phyloP scores from a whole-genome alignment of 2,329 filamentous ascomycete genomes.

The Chaetomiaceae sp. region DNA sequence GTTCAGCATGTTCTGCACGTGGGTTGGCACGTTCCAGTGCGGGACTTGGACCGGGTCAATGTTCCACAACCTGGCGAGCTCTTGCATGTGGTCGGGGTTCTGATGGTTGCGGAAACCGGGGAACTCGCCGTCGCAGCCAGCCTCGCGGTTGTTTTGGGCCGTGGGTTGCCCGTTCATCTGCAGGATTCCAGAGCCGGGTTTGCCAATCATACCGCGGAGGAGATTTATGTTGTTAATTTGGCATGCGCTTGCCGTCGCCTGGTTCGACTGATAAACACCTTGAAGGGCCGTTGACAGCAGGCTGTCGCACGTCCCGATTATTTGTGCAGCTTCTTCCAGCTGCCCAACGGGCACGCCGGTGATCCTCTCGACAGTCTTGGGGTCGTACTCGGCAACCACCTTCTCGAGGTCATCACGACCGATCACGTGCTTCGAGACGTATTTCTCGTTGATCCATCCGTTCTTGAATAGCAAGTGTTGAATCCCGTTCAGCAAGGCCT shows the following conservation, averaged over 20 bases:
- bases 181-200: conserved; percentile 33
- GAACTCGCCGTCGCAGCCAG: conserved; percentile 37
- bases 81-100: conserved; percentile 34
- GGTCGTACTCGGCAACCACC: conserved; percentile 32
- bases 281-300: conserved; percentile 37
- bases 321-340: conserved; percentile 31
- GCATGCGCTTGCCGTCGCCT: conserved; percentile 37
- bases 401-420: conserved; percentile 29
- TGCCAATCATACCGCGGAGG: conserved; percentile 34
- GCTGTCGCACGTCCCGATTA: conserved; percentile 31
- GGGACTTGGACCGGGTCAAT: conserved; percentile 33
- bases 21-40: conserved; percentile 37
- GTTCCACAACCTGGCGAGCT: conserved; percentile 36
- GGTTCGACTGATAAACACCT: conserved; percentile 39
- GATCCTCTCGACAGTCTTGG: conserved; percentile 32
- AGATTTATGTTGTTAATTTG: conserved; percentile 41
- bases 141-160: conserved; percentile 38
- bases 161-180: conserved; percentile 41
- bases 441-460: conserved; percentile 33
- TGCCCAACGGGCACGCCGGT: conserved; percentile 32
- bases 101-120: conserved; percentile 36
- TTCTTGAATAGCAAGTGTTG: conserved; percentile 36
- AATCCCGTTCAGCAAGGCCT: conserved; percentile 37
- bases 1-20: conserved; percentile 35
- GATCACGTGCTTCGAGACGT: conserved; percentile 29